A percentile compares a stretch with the other conserved stretches of the same genome.
phyloP scores from a whole-genome alignment of 495 filamentous ascomycete genomes.

The Annulohypoxylon maeteangense region DNA sequence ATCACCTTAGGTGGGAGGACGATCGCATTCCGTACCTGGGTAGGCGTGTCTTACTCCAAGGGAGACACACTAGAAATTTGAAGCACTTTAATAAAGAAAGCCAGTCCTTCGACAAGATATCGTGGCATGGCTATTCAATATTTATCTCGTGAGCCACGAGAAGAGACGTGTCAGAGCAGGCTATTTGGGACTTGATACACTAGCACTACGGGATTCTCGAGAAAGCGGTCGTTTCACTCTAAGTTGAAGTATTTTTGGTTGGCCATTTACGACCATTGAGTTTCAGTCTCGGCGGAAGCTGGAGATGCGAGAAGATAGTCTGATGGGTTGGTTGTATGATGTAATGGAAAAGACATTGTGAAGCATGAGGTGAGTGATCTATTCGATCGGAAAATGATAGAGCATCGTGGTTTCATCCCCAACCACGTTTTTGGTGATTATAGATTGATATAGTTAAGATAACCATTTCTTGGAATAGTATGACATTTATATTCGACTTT shows the following conservation, averaged over 20 bases:
- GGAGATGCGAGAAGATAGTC: not conserved
- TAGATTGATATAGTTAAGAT: not conserved
- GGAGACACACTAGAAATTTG: slow-evolving; percentile 33
- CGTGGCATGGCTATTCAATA: slow-evolving; percentile 35
- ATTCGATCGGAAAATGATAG: not conserved
- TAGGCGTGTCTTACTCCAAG: not conserved
- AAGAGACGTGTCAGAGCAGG: not conserved
- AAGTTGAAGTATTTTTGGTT: not conserved
- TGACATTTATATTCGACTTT: not conserved
- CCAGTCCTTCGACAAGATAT: not conserved
- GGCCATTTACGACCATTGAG: not conserved
- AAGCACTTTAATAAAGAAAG: slow-evolving; percentile 38
- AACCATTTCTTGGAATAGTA: not conserved
- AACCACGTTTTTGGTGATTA: not conserved
- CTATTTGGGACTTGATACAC: slow-evolving; percentile 1
- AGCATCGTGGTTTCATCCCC: not conserved
- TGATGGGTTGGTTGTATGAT: not conserved
- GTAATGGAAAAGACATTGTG: not conserved
- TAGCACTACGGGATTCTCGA: not conserved
- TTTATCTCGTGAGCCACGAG: not conserved
- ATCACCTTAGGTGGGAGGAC: slow-evolving; percentile 23
- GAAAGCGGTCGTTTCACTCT: not conserved
- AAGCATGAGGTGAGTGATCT: not conserved
- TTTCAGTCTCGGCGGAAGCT: not conserved
- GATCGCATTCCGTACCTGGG: slow-evolving; percentile 35